These are phyloP conservation scores for Leishmania martiniquensis DNA, from an alignment of 208 protist genomes.

Conservation along the genomic window DNA sequence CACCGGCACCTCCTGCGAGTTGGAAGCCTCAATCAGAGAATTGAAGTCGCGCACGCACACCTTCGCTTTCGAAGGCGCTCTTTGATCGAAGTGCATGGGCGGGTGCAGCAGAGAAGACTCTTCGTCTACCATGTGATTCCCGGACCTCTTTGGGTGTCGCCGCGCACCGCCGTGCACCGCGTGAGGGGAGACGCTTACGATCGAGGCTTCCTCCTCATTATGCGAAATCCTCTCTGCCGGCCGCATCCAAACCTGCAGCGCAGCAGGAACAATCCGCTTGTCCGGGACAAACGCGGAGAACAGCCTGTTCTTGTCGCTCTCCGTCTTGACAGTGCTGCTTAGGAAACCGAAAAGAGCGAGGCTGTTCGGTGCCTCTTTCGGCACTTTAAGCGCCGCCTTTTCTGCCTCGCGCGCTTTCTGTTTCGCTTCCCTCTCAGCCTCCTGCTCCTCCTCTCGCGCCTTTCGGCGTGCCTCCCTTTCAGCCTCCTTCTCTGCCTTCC, in stretches of 20 bases:
- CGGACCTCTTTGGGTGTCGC: constrained; percentile 9
- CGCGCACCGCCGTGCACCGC: background rate
- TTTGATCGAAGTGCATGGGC: constrained; percentile 32
- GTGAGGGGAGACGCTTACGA: constrained; percentile 12
- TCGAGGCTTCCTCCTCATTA: constrained; percentile 27
- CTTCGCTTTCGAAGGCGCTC: background rate
- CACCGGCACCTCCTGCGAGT: constrained; percentile 6
- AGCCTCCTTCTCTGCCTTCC: constrained; percentile 25
- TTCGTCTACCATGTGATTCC: constrained; percentile 36
- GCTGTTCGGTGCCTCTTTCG: constrained; percentile 32
- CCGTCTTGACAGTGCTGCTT: constrained; percentile 35
- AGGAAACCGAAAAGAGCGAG: constrained; percentile 73
- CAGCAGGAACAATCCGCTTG: constrained; percentile 63
- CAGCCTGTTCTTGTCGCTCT: constrained; percentile 51
- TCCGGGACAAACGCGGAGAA: constrained; percentile 85
- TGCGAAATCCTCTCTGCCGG: background rate
- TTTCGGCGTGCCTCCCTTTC: constrained; percentile 33
- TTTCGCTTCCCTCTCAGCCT: constrained; percentile 21
- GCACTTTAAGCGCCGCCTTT: constrained; percentile 19
- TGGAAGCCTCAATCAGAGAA: constrained; percentile 59
- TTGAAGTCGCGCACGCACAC: constrained; percentile 40
- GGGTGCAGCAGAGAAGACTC: constrained; percentile 61
- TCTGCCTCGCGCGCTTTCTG: constrained; percentile 28
- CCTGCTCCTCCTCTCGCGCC: constrained; percentile 30
- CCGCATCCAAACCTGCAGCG: constrained; percentile 67